Conservation (phyloP, 805 yeast genomes). For the Sugiyamaella qingdaonensis region DNA sequence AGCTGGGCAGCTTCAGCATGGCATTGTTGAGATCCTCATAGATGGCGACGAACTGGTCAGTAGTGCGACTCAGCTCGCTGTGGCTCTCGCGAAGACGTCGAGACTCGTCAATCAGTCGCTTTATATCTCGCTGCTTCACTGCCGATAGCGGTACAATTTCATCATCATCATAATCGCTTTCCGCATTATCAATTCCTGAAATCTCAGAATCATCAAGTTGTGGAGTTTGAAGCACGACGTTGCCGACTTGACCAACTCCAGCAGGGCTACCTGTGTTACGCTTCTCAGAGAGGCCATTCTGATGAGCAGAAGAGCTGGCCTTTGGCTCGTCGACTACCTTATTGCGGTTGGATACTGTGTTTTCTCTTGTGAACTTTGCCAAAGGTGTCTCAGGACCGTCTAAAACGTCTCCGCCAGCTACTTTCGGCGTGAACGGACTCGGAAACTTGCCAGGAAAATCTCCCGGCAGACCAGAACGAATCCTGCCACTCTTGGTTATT, state of each 20-base stretch:
- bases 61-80: neutral
- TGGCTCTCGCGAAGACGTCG: slow-evolving; percentile 5
- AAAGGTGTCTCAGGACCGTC: slow-evolving; percentile 1
- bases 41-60: neutral
- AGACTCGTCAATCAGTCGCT: slow-evolving; percentile 3
- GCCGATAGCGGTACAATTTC: slow-evolving; percentile 4
- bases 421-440: slow-evolving; percentile 20
- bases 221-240: too few species aligned
- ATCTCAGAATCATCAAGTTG: neutral
- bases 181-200: neutral
- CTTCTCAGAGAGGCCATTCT: neutral
- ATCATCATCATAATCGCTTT: neutral
- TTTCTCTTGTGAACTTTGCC: slow-evolving; percentile 6
- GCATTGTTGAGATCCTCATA: slow-evolving; percentile 1
- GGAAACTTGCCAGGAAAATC: slow-evolving; percentile 25
- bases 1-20: neutral
- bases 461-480: slow-evolving; percentile 19
- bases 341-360: neutral
- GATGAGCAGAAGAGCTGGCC: neutral
- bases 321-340: neutral
- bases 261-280: too few species aligned
- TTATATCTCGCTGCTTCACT: slow-evolving; percentile 5
- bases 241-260: too few species aligned
- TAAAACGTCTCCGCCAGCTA: neutral
- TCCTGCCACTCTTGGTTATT: slow-evolving; percentile 7